Percentiles rank a stretch among this genome's conserved stretches.
Conservation (phyloP, 345 rosid species). For the Theobroma cacao region DNA sequence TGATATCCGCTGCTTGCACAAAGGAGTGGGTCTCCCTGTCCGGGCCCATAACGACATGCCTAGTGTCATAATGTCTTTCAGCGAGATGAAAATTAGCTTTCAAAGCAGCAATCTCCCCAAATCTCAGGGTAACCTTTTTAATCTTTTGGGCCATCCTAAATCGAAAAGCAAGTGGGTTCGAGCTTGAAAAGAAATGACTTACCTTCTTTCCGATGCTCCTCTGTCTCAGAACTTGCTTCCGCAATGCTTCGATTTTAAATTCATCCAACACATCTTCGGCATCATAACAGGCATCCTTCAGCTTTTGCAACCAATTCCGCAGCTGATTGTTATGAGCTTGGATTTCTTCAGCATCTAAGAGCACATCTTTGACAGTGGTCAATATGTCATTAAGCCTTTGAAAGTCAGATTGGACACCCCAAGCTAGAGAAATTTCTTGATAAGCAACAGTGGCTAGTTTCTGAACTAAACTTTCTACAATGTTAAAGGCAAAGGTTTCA, state of each 20-base stretch:
- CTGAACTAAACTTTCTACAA: too few species aligned
- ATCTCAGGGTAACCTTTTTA: not conserved
- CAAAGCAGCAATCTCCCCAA: not conserved
- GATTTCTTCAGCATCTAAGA: not conserved
- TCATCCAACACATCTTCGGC: not conserved
- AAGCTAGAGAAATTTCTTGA: not conserved
- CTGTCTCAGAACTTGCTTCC: not conserved
- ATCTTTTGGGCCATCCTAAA: not conserved
- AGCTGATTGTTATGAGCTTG: not conserved
- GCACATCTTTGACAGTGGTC: not conserved
- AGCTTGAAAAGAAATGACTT: not conserved
- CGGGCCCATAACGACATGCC: not conserved
- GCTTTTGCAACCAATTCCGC: not conserved
- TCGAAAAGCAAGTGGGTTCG: not conserved
- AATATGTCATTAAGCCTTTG: not conserved
- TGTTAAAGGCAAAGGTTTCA: not conserved
- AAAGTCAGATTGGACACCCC: not conserved
- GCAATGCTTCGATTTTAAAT: not conserved
- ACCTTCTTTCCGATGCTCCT: not conserved
- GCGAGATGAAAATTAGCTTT: not conserved
- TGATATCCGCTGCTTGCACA: not conserved
- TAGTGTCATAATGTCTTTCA: conserved; percentile 13
- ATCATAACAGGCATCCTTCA: not conserved
- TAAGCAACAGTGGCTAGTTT: too few species aligned
- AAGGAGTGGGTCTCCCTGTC: not conserved